Evolutionary conservation across 2,329 filamentous ascomycete species (phyloP), one percentile per base, ranked within the genome.

Genomic region (Cercospora zeae-maydis): DNA sequence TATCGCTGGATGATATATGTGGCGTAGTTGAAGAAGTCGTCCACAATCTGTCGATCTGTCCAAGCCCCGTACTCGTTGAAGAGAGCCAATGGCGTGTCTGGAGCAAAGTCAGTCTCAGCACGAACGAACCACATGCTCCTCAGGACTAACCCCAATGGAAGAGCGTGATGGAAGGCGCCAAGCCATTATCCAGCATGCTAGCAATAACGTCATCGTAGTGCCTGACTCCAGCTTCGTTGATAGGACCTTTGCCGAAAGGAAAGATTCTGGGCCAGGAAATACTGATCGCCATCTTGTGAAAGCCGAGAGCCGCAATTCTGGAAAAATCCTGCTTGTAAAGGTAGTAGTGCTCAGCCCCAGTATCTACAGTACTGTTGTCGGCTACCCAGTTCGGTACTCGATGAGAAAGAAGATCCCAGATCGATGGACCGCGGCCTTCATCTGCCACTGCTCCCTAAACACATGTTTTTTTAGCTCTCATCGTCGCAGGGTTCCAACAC

Each of bases 141-240:
- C 33, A 27, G 14, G 13, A 55, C 59, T 51, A 67, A 62, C 82
- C 79, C 77, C 77, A 80, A 64, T 81, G 79, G 57, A 77, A 78
- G 33, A 83, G 73, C 0, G 81, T 82, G 3, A 81, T 76, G 0
- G 75, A 71, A 1, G 80, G 80, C 42, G 74, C 73, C 61, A 83
- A 78, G 1, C 77, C 77, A 6, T 78, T 74, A 34, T 77, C 71
- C 0, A 80, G 69, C 8, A 77, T 70, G 11, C 75, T 75, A 27
- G 80, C 72, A 42, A 83, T 81, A 11, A 83, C 66, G 61, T 82
- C 79, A 34, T 82, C 75, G 63, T 83, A 83, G 61, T 83, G 81
- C 3, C 74, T 70, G 11, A 83, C 71, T 0, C 75, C 81, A 36
- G 77, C 69, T 60, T 80, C 72, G 58, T 83, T 83, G 59, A 83